These are phyloP conservation scores for Halophytophthora polymorphica DNA, from an alignment of 352 stramenopile genomes.

Conservation along the genomic window DNA sequence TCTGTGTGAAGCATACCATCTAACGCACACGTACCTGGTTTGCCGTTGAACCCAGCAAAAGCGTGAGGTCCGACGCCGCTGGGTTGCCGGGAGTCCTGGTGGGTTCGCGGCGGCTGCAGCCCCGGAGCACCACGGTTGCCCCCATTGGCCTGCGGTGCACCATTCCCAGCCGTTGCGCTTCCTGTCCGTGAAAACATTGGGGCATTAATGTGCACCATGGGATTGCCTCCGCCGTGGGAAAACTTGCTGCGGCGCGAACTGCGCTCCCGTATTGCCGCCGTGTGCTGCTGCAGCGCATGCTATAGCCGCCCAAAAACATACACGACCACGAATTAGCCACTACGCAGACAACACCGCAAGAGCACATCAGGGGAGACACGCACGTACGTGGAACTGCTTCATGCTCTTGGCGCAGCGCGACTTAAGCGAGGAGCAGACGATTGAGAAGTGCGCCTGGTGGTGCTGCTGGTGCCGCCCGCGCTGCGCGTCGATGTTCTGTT, in stretches of 20 bases:
- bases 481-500: conserved; percentile 52
- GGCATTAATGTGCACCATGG: conserved; percentile 79
- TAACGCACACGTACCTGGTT: conserved; percentile 19
- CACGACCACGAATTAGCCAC: conserved; percentile 5
- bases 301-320: conserved; percentile 17
- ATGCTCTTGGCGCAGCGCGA: conserved; percentile 75
- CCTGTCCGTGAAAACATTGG: conserved; percentile 66
- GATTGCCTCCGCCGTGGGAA: conserved; percentile 61
- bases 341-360: not conserved
- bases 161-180: conserved; percentile 10
- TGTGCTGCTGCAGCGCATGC: conserved; percentile 66
- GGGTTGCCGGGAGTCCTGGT: conserved; percentile 9
- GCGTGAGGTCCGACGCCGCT: conserved; percentile 18
- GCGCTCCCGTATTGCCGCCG: conserved; percentile 63
- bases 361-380: not conserved
- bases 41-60: conserved; percentile 12
- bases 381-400: conserved; percentile 72
- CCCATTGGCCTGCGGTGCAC: conserved; percentile 13
- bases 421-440: conserved; percentile 80
- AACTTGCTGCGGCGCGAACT: conserved; percentile 81
- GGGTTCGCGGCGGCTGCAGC: conserved; percentile 21
- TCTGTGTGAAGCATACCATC: not conserved
- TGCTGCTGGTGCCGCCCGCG: conserved; percentile 56
- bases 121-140: conserved; percentile 16
- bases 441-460: conserved; percentile 76